phyloP scores from a whole-genome alignment of 2,329 filamentous ascomycete species.

The Chalara sp. region DNA sequence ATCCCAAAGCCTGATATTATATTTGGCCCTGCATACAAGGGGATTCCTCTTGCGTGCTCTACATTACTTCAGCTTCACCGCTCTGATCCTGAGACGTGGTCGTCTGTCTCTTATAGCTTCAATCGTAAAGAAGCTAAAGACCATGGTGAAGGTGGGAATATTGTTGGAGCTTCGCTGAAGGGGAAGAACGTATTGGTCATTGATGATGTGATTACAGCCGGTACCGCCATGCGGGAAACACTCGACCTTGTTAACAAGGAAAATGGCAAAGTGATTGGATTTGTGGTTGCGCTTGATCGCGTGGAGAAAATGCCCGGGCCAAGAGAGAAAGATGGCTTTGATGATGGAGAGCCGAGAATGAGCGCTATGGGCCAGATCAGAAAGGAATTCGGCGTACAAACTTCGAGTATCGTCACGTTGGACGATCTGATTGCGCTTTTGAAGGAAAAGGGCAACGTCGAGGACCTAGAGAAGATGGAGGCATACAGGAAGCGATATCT shows the following conservation, averaged over 20 bases:
- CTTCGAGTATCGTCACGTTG: constrained; percentile 76
- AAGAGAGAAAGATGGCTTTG: constrained; percentile 32
- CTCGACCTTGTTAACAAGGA: neutral
- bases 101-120: neutral
- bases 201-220: neutral
- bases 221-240: neutral
- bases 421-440: constrained; percentile 73
- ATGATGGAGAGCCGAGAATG: constrained; percentile 51
- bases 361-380: constrained; percentile 84
- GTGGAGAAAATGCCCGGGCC: constrained; percentile 63
- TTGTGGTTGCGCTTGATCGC: neutral
- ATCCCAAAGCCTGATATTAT: neutral
- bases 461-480: constrained; percentile 61
- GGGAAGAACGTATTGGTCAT: neutral
- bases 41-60: constrained; percentile 80
- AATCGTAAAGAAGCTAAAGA: neutral
- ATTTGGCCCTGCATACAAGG: constrained; percentile 80
- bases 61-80: constrained; percentile 70
- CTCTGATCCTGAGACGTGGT: constrained; percentile 43
- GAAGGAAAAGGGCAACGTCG: constrained; percentile 52
- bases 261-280: neutral
- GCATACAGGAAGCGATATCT: constrained; percentile 65
- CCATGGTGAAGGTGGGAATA: constrained; percentile 65
- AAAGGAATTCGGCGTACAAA: constrained; percentile 76
- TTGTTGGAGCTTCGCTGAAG: neutral